Conservation (phyloP, 2,329 filamentous ascomycete genomes). For the Sporothrix inflata region DNA sequence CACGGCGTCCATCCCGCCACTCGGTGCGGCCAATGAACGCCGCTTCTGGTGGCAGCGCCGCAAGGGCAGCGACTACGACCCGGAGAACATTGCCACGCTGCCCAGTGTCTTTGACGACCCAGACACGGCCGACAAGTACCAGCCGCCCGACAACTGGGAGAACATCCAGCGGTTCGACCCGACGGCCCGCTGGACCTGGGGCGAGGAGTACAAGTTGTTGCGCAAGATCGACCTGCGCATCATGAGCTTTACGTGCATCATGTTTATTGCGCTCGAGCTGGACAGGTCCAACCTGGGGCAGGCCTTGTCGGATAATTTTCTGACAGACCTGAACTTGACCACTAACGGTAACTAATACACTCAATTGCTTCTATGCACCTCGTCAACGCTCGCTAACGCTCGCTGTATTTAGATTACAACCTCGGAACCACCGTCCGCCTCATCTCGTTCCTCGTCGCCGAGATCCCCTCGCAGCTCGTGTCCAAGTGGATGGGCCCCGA, state of each 20-base stretch:
- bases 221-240: constrained; percentile 51
- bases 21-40: constrained; percentile 8
- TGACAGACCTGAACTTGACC: constrained; percentile 47
- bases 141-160: constrained; percentile 38
- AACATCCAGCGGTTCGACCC: constrained; percentile 54
- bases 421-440: constrained; percentile 56
- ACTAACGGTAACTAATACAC: constrained; percentile 53
- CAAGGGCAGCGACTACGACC: constrained; percentile 36
- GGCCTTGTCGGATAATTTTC: constrained; percentile 53
- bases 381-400: too few relatives aligned
- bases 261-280: constrained; percentile 56
- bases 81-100: constrained; percentile 44
- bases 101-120: constrained; percentile 46
- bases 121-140: constrained; percentile 42
- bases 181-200: constrained; percentile 47
- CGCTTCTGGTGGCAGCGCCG: constrained; percentile 41
- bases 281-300: constrained; percentile 53
- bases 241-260: constrained; percentile 52
- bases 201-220: constrained; percentile 44
- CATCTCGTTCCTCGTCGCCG: constrained; percentile 55
- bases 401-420: constrained; percentile 51
- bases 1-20: too few relatives aligned
- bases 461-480: constrained; percentile 65
- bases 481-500: constrained; percentile 62
- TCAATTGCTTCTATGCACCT: too few relatives aligned